Percentiles rank a stretch among this genome's conserved stretches.
These are phyloP conservation scores for Coprinellus micaceus DNA, from an alignment of 768 basidiomycete genomes.

Conservation along the genomic window DNA sequence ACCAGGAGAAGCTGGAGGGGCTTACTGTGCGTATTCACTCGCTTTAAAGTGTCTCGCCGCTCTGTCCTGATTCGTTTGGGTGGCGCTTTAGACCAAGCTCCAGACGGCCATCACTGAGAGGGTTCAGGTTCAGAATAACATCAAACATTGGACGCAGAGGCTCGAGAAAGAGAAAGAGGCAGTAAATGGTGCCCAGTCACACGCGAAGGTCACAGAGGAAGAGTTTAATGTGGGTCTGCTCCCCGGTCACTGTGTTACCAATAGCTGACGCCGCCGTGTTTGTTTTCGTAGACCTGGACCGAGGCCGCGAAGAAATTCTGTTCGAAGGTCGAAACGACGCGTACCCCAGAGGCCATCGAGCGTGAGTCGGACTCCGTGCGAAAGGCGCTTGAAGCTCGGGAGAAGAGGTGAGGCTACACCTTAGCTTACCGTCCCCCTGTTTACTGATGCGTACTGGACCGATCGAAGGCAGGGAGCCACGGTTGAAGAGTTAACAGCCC, in stretches of 20 bases:
- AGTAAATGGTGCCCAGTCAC: conserved; percentile 42
- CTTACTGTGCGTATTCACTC: conserved; percentile 29
- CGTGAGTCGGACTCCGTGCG: conserved; percentile 61
- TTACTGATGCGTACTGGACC: conserved; percentile 5
- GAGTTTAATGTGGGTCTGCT: conserved; percentile 55
- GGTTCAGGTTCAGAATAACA: conserved; percentile 45
- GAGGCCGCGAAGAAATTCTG: conserved; percentile 61
- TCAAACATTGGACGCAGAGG: conserved; percentile 50
- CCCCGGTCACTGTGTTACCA: neutral
- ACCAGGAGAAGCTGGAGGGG: conserved; percentile 38
- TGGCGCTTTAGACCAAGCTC: conserved; percentile 17
- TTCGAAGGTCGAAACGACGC: conserved; percentile 51
- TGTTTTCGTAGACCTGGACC: conserved; percentile 54
- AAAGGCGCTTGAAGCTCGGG: conserved; percentile 62
- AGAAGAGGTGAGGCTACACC: conserved; percentile 45
- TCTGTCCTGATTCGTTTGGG: neutral
- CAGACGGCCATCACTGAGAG: conserved; percentile 47
- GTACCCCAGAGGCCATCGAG: conserved; percentile 53
- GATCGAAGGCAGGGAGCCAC: conserved; percentile 63
- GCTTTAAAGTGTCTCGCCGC: neutral
- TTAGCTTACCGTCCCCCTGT: neutral
- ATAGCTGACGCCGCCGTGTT: neutral
- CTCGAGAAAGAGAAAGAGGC: conserved; percentile 45
- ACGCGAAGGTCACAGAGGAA: conserved; percentile 47
- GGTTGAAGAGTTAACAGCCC: conserved; percentile 71